phyloP scores from a whole-genome alignment of 495 filamentous ascomycete genomes.

The Cercophora newfieldiana region DNA sequence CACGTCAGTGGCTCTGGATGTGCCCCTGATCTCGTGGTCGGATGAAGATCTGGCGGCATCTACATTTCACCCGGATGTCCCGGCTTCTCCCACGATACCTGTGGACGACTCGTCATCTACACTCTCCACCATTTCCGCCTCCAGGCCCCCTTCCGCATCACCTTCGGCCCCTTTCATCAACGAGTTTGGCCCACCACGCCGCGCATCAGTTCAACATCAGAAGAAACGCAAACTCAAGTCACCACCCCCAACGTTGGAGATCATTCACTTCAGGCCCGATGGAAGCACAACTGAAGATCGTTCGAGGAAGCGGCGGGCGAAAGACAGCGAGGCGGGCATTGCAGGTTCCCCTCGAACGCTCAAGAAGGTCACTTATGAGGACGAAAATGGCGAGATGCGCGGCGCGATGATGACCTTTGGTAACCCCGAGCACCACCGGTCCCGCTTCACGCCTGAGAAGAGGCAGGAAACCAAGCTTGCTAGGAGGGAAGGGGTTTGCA shows the following conservation, averaged over 20 bases:
- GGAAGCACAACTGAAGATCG: background rate
- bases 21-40: background rate
- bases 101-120: background rate
- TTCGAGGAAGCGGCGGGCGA: constrained; percentile 21
- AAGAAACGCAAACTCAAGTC: background rate
- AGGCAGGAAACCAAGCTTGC: constrained; percentile 23
- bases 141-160: background rate
- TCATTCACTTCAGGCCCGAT: constrained; percentile 25
- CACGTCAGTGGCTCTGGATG: background rate
- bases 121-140: background rate
- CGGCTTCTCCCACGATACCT: background rate
- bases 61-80: background rate
- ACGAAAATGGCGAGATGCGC: constrained; percentile 20
- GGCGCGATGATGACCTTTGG: constrained; percentile 28
- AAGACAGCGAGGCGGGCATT: constrained; percentile 3
- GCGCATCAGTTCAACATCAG: background rate
- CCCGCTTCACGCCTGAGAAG: constrained; percentile 23
- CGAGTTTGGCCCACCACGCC: background rate
- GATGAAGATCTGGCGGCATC: background rate
- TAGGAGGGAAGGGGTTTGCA: constrained; percentile 30
- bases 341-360: constrained; percentile 14
- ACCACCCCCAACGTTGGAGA: constrained; percentile 3
- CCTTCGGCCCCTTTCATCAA: background rate
- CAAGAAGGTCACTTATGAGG: constrained; percentile 13
- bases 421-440: constrained; percentile 1